Conservation (phyloP, 176 grass and related monocot species). For the Panicum miliaceum region DNA sequence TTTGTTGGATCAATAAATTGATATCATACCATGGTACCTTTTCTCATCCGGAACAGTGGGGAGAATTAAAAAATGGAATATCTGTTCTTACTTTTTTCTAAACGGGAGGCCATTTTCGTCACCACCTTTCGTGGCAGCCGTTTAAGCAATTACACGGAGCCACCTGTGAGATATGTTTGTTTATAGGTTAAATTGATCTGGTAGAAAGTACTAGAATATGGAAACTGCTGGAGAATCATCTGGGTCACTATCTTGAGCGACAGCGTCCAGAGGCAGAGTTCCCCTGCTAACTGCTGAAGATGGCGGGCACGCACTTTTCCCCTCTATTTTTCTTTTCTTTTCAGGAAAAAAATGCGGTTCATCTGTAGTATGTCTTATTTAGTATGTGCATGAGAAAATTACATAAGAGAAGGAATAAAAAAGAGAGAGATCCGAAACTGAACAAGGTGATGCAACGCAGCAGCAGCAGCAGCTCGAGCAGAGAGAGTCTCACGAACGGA, state of each 20-base stretch:
- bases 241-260: not conserved
- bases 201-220: too few relatives aligned
- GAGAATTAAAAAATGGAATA: not conserved
- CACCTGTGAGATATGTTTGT: not conserved
- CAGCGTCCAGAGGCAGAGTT: slow-evolving; percentile 9
- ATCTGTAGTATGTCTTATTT: not conserved
- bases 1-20: not conserved
- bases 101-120: not conserved
- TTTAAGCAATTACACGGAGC: not conserved
- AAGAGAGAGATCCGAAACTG: not conserved
- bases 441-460: not conserved
- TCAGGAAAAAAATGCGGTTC: not conserved
- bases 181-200: not conserved
- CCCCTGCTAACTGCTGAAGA: not conserved
- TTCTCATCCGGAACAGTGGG: not conserved
- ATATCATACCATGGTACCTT: not conserved
- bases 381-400: slow-evolving; percentile 2
- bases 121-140: slow-evolving; percentile 11
- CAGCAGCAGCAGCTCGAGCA: not conserved
- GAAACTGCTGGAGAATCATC: not conserved
- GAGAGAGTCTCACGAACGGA: not conserved
- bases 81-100: not conserved
- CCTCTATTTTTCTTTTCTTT: not conserved
- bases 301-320: not conserved
- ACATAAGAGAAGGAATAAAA: not conserved